These are phyloP conservation scores for Neckera pumila DNA, from an alignment of 225 moss, liverwort and hornwort genomes.

Conservation along the genomic window DNA sequence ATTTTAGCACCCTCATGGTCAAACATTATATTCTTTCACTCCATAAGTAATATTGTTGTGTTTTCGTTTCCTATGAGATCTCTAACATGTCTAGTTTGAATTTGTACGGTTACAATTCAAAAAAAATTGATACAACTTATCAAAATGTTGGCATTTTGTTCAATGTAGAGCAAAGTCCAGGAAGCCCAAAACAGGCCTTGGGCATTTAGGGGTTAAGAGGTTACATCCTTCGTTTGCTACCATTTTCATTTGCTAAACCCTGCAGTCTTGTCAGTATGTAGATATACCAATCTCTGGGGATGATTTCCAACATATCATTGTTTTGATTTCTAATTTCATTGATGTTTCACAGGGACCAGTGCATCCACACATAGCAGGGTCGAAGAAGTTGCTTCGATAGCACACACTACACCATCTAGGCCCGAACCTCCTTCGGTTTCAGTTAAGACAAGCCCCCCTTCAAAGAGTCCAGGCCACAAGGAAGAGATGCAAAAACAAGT, in stretches of 20 bases:
- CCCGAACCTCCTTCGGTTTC: background rate
- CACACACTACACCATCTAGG: background rate
- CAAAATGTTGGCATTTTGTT: no score
- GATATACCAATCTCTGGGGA: background rate
- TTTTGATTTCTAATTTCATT: background rate
- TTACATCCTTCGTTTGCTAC: background rate
- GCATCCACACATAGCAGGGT: constrained; percentile 4
- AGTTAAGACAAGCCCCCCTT: constrained; percentile 19
- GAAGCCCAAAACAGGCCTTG: no score
- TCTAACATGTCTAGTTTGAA: no score
- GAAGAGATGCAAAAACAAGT: constrained; percentile 73
- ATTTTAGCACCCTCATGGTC: no score
- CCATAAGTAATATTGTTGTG: no score
- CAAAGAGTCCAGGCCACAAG: constrained; percentile 56
- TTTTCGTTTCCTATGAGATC: no score
- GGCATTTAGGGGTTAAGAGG: no score
- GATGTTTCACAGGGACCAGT: constrained; percentile 8
- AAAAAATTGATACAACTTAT: no score
- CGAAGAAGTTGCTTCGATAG: constrained; percentile 6
- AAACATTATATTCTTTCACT: no score
- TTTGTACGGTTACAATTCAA: no score
- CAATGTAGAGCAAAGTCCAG: no score
- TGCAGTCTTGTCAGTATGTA: background rate
- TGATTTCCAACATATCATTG: background rate
- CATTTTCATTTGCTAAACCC: background rate